These are phyloP conservation scores for Trichophyton rubrum DNA, from an alignment of 2,329 filamentous ascomycete species.

Conservation along the genomic window DNA sequence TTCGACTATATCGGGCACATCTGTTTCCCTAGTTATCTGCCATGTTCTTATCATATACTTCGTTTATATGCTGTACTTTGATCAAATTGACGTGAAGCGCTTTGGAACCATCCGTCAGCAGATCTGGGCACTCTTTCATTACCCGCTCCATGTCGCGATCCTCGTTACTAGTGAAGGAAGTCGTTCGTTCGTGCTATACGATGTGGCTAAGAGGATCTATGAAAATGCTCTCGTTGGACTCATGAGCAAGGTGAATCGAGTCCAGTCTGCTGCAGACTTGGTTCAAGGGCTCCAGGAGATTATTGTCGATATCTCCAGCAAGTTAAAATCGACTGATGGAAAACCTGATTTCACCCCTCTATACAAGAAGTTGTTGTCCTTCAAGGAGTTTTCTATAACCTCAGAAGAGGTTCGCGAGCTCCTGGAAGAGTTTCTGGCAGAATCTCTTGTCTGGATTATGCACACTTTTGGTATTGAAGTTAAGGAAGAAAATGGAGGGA, in stretches of 20 bases:
- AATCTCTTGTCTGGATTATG: constrained; percentile 9
- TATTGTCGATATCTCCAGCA: background rate
- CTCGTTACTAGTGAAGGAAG: constrained; percentile 52
- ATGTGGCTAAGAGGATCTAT: constrained; percentile 22
- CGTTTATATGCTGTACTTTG: constrained; percentile 50
- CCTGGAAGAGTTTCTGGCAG: constrained; percentile 3
- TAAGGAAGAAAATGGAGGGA: background rate
- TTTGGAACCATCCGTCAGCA: constrained; percentile 45
- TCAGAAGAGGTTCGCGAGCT: background rate
- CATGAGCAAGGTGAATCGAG: background rate
- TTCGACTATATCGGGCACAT: constrained; percentile 7
- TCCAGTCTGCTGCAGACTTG: background rate
- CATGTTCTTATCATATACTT: constrained; percentile 30
- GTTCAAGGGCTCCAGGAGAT: constrained; percentile 6
- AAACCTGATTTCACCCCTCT: constrained; percentile 9
- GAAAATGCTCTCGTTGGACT: constrained; percentile 1
- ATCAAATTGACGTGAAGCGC: constrained; percentile 38
- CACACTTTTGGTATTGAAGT: constrained; percentile 10
- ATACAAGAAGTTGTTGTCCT: constrained; percentile 4
- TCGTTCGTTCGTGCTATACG: constrained; percentile 34
- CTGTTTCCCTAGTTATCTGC: constrained; percentile 11
- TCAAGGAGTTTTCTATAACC: background rate
- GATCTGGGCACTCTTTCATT: constrained; percentile 40
- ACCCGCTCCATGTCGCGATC: constrained; percentile 51
- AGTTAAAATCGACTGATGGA: constrained; percentile 5